A percentile compares a stretch with the other conserved stretches of the same genome.
Conservation (phyloP, 257 asterid genomes). For the Solanum sparsipilum region DNA sequence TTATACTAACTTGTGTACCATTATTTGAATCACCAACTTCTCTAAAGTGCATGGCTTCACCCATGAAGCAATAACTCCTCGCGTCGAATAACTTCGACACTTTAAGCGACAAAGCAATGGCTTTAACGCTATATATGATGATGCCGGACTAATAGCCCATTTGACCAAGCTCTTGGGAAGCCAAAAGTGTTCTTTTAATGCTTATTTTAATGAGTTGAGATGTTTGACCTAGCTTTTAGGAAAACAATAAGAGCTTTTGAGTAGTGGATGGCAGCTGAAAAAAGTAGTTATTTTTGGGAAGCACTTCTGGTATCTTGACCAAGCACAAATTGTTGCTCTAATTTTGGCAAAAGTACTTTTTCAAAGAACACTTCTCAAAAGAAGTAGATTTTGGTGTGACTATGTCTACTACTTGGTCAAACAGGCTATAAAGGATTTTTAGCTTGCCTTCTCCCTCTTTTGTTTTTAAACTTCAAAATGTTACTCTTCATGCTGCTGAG, state of each 20-base stretch:
- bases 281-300: neutral
- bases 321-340: neutral
- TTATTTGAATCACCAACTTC: neutral
- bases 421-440: neutral
- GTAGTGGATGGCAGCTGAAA: neutral
- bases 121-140: neutral
- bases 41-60: neutral
- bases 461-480: neutral
- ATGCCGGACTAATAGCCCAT: neutral
- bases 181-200: neutral
- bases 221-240: neutral
- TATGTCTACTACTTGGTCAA: neutral
- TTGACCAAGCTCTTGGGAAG: neutral
- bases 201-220: neutral
- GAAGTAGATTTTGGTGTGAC: neutral
- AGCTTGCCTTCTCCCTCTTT: neutral
- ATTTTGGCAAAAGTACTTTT: neutral
- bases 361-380: neutral
- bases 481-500: neutral
- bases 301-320: neutral
- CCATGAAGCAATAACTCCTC: neutral
- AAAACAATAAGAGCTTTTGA: neutral
- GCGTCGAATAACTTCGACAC: neutral
- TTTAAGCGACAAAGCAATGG: neutral
- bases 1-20: neutral